These are phyloP conservation scores for Pseudogymnoascus sp. DNA, from an alignment of 2,329 filamentous ascomycete genomes.

Conservation along the genomic window DNA sequence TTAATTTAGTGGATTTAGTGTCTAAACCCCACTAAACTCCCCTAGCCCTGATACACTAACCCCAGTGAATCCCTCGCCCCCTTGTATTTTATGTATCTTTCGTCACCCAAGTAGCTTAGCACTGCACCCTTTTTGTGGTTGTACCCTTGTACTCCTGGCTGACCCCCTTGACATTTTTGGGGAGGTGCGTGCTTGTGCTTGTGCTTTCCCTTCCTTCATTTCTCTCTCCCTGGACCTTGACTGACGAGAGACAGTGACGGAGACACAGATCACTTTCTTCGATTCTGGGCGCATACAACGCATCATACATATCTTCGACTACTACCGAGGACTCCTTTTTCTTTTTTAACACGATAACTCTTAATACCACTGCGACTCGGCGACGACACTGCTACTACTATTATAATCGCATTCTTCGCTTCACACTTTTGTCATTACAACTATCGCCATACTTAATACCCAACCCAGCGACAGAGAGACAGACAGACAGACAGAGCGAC, in stretches of 20 bases:
- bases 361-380: not conserved
- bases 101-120: not conserved
- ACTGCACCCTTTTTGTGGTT: not conserved
- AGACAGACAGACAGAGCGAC: not conserved
- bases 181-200: not conserved
- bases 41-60: not conserved
- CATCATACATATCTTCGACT: not conserved
- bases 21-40: too few species aligned
- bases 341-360: not conserved
- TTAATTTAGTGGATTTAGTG: not conserved
- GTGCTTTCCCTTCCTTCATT: not conserved
- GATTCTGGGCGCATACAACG: not conserved
- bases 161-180: not conserved
- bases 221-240: not conserved
- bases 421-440: not conserved
- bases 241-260: not conserved
- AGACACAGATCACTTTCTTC: not conserved
- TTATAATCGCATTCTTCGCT: not conserved
- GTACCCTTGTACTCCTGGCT: not conserved
- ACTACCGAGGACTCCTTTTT: not conserved
- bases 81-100: not conserved
- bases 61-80: too few species aligned
- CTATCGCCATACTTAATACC: not conserved
- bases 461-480: not conserved
- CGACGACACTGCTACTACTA: not conserved